A percentile compares a stretch with the other conserved stretches of the same genome.
These are phyloP conservation scores for Eucalyptus polyanthemos DNA, from an alignment of 345 rosid species.

Conservation along the genomic window DNA sequence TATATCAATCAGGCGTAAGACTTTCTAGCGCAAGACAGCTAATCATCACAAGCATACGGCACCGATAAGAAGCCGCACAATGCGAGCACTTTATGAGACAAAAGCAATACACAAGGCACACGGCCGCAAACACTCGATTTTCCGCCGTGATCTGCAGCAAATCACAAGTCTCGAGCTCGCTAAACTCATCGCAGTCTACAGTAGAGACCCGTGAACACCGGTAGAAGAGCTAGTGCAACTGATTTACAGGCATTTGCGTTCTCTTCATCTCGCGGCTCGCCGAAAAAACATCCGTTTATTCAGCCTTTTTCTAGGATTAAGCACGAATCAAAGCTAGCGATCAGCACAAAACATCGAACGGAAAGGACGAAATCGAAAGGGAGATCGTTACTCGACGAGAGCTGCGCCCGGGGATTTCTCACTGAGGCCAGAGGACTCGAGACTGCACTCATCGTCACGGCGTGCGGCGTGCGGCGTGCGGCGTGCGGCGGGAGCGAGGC, in stretches of 20 bases:
- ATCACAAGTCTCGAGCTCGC: not conserved
- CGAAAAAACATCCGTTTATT: not conserved
- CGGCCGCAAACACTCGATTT: not conserved
- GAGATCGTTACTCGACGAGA: not conserved
- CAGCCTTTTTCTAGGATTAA: not conserved
- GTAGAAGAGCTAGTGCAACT: no score
- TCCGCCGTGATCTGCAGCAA: not conserved
- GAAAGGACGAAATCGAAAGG: no score
- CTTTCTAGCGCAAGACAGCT: fast-evolving
- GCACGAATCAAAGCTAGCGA: not conserved
- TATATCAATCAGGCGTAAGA: no score
- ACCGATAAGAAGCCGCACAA: no score
- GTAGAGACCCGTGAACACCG: no score
- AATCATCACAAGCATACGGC: no score
- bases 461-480: not conserved
- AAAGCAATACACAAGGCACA: no score
- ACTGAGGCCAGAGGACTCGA: not conserved
- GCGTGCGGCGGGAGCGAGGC: not conserved
- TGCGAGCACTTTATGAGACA: no score
- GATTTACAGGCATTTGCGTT: not conserved
- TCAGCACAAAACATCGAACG: no score
- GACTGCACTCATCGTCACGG: not conserved
- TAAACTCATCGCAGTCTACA: not conserved
- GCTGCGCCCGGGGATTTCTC: not conserved
- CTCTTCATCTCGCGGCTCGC: not conserved